Evolutionary conservation across 2,329 filamentous ascomycete species (phyloP), one percentile per base, ranked within the genome.

Genomic region (Trichoderma brevicompactum): DNA sequence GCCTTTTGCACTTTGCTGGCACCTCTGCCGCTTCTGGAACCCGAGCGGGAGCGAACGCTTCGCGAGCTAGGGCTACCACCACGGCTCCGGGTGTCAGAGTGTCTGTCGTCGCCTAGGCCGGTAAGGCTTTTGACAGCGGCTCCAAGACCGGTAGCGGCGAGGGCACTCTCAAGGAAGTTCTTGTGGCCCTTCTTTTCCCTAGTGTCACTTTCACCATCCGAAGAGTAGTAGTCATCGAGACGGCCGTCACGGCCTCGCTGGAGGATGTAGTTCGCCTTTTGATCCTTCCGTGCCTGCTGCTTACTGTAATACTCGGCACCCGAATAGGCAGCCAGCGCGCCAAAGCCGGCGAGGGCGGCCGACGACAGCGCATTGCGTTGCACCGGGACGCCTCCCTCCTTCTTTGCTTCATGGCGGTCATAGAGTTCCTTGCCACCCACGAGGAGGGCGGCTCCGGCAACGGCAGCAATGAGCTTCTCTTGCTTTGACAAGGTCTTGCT

Each of bases 1-100:
- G 93, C 93, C 78, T 97, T 92, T 70, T 93, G 88, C 53, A 92
- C 86, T 71, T 91, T 91, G 71, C 81, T 83, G 41, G 81, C 78
- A 12, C 81, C 81, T 65, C 83, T 80, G 49, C 63, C 62, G 23
- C 50, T 61, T 23, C 83, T 80, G 49, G 63, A 65, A n/a, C 52
- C 59, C 7, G 83, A 82, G 64, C 82, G 79, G 38, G 84, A 86
- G 68, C 85, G 84, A 66, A 86, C 86, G 23, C 84, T 78, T 43
- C 79, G 81, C 54, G 82, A 85, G 19, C 73, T 71, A 50, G 74
- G 76, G 67, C 78, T 79, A 44, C 78, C 78, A 49, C 83, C 82
- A 68, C 85, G 83, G 70, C 83, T 82, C 69, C 83, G 80, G 65
- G 79, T 79, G 23, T 77, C 74, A 41, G 73, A 76, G 43, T 70